Percentiles rank a stretch among this genome's conserved stretches.
These are phyloP conservation scores for Cornus suecica DNA, from an alignment of 148 eudicot genomes.

Conservation along the genomic window DNA sequence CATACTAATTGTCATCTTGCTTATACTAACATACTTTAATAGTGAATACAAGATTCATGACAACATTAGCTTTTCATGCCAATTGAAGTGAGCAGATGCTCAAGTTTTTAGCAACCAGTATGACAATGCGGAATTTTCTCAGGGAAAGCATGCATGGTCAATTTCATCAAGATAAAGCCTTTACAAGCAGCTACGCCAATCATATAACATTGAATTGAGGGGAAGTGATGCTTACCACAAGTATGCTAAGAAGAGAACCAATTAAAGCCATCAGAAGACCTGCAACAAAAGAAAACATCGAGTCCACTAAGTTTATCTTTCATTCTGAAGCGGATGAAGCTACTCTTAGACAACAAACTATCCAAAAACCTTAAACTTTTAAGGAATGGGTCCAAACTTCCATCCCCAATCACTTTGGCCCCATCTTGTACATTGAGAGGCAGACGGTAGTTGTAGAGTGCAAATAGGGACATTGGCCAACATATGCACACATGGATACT, in stretches of 20 bases:
- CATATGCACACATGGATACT: no score
- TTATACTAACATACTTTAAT: no score
- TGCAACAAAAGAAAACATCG: conserved; percentile 23
- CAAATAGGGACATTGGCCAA: no score
- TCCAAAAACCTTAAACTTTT: not conserved
- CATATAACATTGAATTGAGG: not conserved
- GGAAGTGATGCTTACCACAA: conserved; percentile 46
- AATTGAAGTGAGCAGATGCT: not conserved
- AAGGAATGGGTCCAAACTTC: not conserved
- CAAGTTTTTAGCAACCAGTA: not conserved
- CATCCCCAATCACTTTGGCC: not conserved
- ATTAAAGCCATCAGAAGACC: conserved; percentile 77
- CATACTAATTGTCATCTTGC: no score
- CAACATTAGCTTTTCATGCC: not conserved
- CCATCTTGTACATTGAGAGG: no score
- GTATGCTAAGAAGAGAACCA: conserved; percentile 63
- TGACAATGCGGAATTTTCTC: not conserved
- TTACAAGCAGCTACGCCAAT: not conserved
- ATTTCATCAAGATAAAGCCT: not conserved
- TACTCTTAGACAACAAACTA: not conserved
- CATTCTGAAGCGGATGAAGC: not conserved
- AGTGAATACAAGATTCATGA: no score
- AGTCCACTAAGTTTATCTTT: not conserved
- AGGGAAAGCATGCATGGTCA: not conserved
- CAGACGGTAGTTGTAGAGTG: no score